A percentile compares a stretch with the other conserved stretches of the same genome.
Conservation (phyloP, 129 eudicot genomes). For the Logfia minima region DNA sequence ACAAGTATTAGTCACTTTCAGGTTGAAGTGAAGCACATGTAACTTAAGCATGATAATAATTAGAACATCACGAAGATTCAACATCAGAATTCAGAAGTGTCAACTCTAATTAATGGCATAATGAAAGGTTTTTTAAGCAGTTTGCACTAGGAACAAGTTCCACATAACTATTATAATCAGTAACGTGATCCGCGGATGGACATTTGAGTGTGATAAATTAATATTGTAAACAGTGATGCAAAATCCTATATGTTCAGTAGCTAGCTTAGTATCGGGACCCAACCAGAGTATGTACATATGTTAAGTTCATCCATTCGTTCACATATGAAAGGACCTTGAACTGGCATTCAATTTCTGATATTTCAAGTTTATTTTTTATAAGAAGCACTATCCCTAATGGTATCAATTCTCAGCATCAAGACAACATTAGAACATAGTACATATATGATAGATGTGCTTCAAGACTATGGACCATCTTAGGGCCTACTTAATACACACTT, state of each 20-base stretch:
- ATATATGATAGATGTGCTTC: neutral
- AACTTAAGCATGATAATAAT: slow-evolving; percentile 1
- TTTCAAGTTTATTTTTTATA: no score
- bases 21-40: neutral
- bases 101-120: slow-evolving; percentile 1
- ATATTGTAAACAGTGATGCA: no score
- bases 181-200: neutral
- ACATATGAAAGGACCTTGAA: no score
- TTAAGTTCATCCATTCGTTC: no score
- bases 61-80: neutral
- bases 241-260: neutral
- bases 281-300: no score
- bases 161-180: neutral
- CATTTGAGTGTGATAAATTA: neutral
- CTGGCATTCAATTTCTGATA: neutral
- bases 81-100: neutral
- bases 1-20: neutral
- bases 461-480: neutral
- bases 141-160: neutral
- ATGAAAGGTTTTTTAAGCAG: neutral
- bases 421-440: neutral
- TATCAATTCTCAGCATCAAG: neutral
- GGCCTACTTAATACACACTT: neutral
- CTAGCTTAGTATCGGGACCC: neutral
- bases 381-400: neutral